Percentiles rank a stretch among this genome's conserved stretches.
phyloP scores from a whole-genome alignment of 106 monocot species.

The Dioscorea dumetorum region DNA sequence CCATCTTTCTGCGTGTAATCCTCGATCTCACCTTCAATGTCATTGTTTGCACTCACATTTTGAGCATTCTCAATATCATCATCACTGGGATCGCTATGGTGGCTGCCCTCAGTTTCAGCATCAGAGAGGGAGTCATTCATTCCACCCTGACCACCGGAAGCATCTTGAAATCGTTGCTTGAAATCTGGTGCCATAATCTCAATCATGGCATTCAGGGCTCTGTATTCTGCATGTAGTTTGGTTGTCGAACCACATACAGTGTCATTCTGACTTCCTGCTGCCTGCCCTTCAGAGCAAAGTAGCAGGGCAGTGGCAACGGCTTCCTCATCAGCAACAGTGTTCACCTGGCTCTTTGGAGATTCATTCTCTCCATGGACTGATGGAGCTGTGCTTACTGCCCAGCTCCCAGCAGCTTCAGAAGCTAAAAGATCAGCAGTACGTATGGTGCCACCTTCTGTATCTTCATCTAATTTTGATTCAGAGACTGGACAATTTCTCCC shows the following conservation, averaged over 20 bases:
- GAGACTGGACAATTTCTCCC: constrained; percentile 7
- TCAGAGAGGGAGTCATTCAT: constrained; percentile 54
- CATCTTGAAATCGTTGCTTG: constrained; percentile 24
- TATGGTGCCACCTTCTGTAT: constrained; percentile 33
- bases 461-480: constrained; percentile 37
- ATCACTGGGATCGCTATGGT: constrained; percentile 3
- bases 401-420: constrained; percentile 86
- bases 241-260: not conserved
- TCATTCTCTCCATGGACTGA: constrained; percentile 69
- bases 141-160: not conserved
- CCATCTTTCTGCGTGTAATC: constrained; percentile 7
- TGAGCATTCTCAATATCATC: constrained; percentile 9
- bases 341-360: constrained; percentile 20
- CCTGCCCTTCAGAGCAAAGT: constrained; percentile 43
- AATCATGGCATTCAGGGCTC: constrained; percentile 60
- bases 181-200: constrained; percentile 66
- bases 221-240: constrained; percentile 24
- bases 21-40: not conserved
- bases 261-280: constrained; percentile 49
- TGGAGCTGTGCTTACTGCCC: constrained; percentile 75
- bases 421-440: constrained; percentile 80
- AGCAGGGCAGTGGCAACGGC: constrained; percentile 12
- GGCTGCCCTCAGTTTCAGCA: constrained; percentile 60
- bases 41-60: not conserved
- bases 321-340: constrained; percentile 1